These are phyloP conservation scores for Diaporthe caulivora DNA, from an alignment of 2,329 filamentous ascomycete genomes.

Conservation along the genomic window DNA sequence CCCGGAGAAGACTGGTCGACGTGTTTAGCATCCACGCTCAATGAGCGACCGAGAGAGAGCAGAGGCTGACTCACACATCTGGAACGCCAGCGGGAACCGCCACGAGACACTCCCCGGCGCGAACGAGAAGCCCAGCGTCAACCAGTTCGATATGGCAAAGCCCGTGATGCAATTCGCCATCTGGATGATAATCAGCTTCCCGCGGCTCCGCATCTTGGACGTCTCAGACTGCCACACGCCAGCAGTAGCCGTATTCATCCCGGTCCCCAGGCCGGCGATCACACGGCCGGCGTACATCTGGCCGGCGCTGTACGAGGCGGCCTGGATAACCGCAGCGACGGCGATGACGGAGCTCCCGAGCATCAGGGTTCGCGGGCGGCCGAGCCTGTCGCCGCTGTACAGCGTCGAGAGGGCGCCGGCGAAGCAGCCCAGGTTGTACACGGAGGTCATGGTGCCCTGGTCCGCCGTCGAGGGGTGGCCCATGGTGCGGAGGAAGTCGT, in stretches of 20 bases:
- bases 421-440: slow-evolving; percentile 44
- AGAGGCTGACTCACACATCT: slow-evolving; percentile 47
- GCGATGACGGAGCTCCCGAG: slow-evolving; percentile 42
- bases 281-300: slow-evolving; percentile 41
- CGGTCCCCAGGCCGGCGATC: slow-evolving; percentile 40
- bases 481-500: slow-evolving; percentile 44
- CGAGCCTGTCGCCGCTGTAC: slow-evolving; percentile 42
- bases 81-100: slow-evolving; percentile 44
- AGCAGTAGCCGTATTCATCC: slow-evolving; percentile 42
- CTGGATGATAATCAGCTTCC: slow-evolving; percentile 44
- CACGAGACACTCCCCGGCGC: slow-evolving; percentile 41
- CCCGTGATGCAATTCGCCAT: slow-evolving; percentile 51
- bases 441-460: slow-evolving; percentile 42
- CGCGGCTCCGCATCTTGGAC: slow-evolving; percentile 42
- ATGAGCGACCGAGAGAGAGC: accelerated
- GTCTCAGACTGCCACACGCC: slow-evolving; percentile 42
- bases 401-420: slow-evolving; percentile 41
- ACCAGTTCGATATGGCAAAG: slow-evolving; percentile 53
- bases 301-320: slow-evolving; percentile 34
- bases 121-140: slow-evolving; percentile 41
- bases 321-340: slow-evolving; percentile 39
- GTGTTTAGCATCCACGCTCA: slow-evolving; percentile 41
- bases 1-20: slow-evolving; percentile 51
- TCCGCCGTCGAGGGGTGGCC: slow-evolving; percentile 37
- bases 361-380: slow-evolving; percentile 42